Evolutionary conservation across 1,284 basidiomycete species (phyloP).

Genomic region (Peniophora sp.): DNA sequence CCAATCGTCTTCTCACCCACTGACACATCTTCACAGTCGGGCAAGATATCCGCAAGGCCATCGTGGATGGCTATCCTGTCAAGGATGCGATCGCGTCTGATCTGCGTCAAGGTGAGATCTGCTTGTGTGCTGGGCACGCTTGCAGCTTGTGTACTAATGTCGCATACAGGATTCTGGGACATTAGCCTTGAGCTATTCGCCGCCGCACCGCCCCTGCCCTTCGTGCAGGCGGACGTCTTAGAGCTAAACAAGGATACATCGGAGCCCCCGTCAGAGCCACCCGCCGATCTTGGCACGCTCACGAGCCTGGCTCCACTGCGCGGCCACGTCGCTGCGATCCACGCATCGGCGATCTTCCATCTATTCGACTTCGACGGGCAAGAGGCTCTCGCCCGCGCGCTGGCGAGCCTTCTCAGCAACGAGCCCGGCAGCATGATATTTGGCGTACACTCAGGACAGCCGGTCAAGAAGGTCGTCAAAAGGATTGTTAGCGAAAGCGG

Average conservation of each 20-base stretch:
- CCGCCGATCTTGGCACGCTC: conserved; percentile 23
- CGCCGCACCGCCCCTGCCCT: conserved; percentile 25
- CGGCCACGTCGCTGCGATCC: conserved; percentile 32
- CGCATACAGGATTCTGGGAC: conserved; percentile 15
- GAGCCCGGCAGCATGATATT: conserved; percentile 25
- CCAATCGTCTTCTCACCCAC: neutral
- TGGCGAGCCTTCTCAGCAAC: conserved; percentile 28
- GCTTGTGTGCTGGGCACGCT: conserved; percentile 4
- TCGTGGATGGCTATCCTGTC: conserved; percentile 10
- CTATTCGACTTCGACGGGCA: conserved; percentile 34
- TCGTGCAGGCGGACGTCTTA: conserved; percentile 36
- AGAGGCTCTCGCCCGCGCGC: conserved; percentile 24
- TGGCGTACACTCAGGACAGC: conserved; percentile 16
- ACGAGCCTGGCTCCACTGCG: conserved; percentile 30
- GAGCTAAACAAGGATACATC: conserved; percentile 16
- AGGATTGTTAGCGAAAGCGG: neutral
- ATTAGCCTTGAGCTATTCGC: conserved; percentile 20
- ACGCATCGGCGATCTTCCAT: conserved; percentile 38
- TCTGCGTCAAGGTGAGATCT: conserved; percentile 15
- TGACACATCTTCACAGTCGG: conserved; percentile 1
- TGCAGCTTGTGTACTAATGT: neutral
- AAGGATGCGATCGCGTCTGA: conserved; percentile 10
- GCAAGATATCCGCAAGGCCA: conserved; percentile 8
- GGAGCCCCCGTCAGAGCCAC: conserved; percentile 12
- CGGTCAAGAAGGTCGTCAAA: conserved; percentile 2